These are phyloP conservation scores for Rhodotorula sp. DNA, from an alignment of 1,284 basidiomycete genomes.

Conservation along the genomic window DNA sequence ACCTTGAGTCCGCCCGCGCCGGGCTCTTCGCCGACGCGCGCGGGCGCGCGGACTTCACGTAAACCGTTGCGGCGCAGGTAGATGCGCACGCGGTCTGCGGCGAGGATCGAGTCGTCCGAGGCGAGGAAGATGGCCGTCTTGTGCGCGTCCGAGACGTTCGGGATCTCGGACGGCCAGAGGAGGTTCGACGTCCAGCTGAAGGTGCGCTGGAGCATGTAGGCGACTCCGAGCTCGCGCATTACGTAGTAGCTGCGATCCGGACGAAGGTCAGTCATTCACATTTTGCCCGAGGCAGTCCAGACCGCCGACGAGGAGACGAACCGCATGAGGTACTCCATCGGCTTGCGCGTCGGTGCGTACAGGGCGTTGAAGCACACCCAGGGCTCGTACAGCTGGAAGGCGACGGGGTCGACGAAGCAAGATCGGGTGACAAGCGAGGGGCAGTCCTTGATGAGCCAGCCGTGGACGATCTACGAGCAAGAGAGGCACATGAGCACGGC, in stretches of 20 bases:
- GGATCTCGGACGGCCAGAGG: constrained; percentile 84
- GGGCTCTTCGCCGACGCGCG: constrained; percentile 14
- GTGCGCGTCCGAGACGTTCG: constrained; percentile 62
- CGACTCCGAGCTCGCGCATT: constrained; percentile 77
- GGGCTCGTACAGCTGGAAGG: constrained; percentile 81
- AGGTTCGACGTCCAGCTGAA: constrained; percentile 70
- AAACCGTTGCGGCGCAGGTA: constrained; percentile 32
- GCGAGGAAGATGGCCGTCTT: constrained; percentile 69
- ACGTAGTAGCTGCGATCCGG: constrained; percentile 68
- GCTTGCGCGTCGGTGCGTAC: constrained; percentile 15
- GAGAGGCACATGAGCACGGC: constrained; percentile 49
- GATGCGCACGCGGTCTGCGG: constrained; percentile 55
- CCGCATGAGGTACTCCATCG: constrained; percentile 69
- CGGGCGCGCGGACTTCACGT: constrained; percentile 6
- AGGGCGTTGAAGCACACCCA: constrained; percentile 75
- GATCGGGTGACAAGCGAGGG: constrained; percentile 69
- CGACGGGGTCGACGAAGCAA: constrained; percentile 79
- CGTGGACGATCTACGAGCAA: constrained; percentile 64
- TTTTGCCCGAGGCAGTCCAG: not conserved
- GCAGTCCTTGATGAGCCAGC: constrained; percentile 78
- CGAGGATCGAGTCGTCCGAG: constrained; percentile 74
- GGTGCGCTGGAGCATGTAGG: constrained; percentile 76
- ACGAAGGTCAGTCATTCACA: not conserved
- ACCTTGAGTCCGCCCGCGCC: constrained; percentile 34
- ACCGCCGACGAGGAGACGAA: constrained; percentile 59